Evolutionary conservation across 2,329 filamentous ascomycete species (phyloP).

Genomic region (Alternaria triticimaculans): DNA sequence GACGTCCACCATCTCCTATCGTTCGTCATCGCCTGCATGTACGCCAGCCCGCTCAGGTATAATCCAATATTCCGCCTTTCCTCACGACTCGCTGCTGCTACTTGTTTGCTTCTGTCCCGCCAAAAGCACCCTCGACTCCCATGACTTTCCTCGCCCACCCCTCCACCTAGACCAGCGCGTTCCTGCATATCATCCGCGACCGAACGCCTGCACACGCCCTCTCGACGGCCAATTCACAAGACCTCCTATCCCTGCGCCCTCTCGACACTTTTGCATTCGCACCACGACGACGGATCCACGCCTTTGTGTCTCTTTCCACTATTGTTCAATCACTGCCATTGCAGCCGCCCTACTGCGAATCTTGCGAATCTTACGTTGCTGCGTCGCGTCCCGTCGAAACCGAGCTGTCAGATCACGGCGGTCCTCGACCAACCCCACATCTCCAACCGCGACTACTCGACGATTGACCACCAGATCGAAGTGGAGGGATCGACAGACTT

Average conservation of each 20-base stretch:
- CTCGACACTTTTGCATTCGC: constrained; percentile 2
- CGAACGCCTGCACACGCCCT: neutral
- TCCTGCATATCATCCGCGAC: neutral
- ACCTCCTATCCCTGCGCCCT: neutral
- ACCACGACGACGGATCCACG: neutral
- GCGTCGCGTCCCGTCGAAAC: constrained; percentile 1
- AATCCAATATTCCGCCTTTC: constrained; percentile 21
- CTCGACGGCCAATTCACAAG: neutral
- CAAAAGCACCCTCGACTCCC: neutral
- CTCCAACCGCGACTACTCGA: neutral
- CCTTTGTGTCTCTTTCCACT: constrained; percentile 3
- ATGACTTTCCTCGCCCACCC: neutral
- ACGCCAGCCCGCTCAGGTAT: constrained; percentile 21
- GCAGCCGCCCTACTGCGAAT: neutral
- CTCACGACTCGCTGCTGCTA: constrained; percentile 7
- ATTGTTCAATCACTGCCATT: constrained; percentile 5
- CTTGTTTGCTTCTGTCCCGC: constrained; percentile 4
- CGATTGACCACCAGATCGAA: neutral
- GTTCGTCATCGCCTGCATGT: constrained; percentile 20
- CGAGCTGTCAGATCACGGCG: neutral
- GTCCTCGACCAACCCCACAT: neutral
- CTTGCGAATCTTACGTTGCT: constrained; percentile 4
- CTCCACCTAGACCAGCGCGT: neutral
- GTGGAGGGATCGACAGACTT: constrained; percentile 5
- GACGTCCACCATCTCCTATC: constrained; percentile 15